Evolutionary conservation across 352 stramenopile genomes (phyloP).

Genomic region (Achlya hypogyna): DNA sequence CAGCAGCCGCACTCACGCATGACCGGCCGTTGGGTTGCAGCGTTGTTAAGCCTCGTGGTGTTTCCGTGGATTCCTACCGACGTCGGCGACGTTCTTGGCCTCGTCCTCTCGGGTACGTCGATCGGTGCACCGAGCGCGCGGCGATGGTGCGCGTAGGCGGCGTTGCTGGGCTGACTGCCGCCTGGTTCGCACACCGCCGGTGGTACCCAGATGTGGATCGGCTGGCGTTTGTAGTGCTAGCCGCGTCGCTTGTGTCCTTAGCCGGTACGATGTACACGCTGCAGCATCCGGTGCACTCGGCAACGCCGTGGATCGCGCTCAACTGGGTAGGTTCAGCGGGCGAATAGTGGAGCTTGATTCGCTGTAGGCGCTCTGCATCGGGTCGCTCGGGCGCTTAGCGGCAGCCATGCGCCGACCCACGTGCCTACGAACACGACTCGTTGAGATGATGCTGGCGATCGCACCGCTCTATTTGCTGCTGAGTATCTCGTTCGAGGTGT

Average conservation of each 20-base stretch:
- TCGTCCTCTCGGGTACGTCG: conserved; percentile 33
- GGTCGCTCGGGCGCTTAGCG: not conserved
- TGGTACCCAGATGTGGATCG: conserved; percentile 10
- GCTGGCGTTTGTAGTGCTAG: conserved; percentile 6
- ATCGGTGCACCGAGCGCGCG: not conserved
- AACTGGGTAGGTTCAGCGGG: conserved; percentile 1
- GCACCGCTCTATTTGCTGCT: conserved; percentile 54
- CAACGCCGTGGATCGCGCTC: conserved; percentile 4
- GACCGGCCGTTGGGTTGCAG: conserved; percentile 30
- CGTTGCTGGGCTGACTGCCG: not conserved
- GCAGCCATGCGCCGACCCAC: not conserved
- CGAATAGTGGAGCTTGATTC: not conserved
- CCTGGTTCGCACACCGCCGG: not conserved
- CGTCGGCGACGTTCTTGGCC: conserved; percentile 50
- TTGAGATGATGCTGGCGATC: conserved; percentile 49
- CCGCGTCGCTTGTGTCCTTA: not conserved
- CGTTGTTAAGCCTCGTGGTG: conserved; percentile 48
- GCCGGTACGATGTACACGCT: conserved; percentile 7
- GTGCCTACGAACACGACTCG: conserved; percentile 24
- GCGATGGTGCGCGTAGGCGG: not conserved
- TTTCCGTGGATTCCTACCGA: conserved; percentile 70
- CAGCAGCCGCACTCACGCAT: conserved; percentile 17
- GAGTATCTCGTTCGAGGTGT: conserved; percentile 80
- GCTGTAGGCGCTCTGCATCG: not conserved
- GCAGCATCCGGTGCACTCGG: not conserved